Evolutionary conservation across 2,329 filamentous ascomycete species (phyloP), one percentile per base, ranked within the genome.

Genomic region (Colletotrichum lupini): DNA sequence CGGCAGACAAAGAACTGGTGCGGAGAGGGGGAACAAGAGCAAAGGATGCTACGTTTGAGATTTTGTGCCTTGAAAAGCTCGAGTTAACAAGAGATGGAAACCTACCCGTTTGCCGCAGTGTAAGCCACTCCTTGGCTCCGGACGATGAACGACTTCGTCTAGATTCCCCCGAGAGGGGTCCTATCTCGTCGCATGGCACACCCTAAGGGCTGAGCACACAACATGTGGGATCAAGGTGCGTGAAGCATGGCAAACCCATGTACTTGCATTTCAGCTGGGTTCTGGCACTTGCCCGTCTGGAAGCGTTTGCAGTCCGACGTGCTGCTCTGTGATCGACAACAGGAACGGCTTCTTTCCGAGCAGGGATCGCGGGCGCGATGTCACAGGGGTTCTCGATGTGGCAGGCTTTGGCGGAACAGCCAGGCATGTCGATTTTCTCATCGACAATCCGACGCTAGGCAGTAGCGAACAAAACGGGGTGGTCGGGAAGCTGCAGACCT

Each of bases 21-120:
- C 22, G 58, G 24, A 42, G 24, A 4, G 26, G 32, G 26, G 49
- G 35, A 14, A 24, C 22, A n/a, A 19, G 28, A 55, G 56, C 52
- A 72, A 72, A 57, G 59, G 26, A 58, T 9, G 5, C 32, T 28
- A 6, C 56, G 71, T 73, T 73, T 73, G 60, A 71, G 60, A 30
- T n/a, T 52, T 28, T 4, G 30, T 62, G 37, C 35, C 30, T 46
- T 22, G 55, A 32, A 26, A 26, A 59, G 6, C 68, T 68, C 19
- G 32, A 35, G 14, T 22, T 28, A 55, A 46, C 57, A 32, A 49
- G 11, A 19, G 14, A 7, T 2, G 9, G 4, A 2, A 59, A 4
- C 9, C 12, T 2, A 57, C 9, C 30, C n/a, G 32, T 35, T 56
- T 46, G 37, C 24, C 56, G 56, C 42, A 46, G 46, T 42, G 46